A percentile compares a stretch with the other conserved stretches of the same genome.
Evolutionary conservation across 2,329 filamentous ascomycete genomes (phyloP).

Genomic region (Colletotrichum trifolii): DNA sequence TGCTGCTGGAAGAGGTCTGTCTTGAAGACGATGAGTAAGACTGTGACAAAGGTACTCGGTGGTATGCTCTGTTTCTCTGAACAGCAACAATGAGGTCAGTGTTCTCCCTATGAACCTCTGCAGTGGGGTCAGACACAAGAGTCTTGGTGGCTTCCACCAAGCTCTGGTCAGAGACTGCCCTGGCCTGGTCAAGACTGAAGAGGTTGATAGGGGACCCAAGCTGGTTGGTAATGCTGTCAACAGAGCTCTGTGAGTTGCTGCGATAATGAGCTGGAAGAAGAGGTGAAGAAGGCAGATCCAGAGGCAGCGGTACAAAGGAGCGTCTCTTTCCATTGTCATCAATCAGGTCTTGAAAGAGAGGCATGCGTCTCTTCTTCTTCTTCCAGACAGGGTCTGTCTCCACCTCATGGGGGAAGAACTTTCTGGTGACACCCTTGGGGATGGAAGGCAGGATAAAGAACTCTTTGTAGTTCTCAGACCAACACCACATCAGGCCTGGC

Average conservation of each 20-base stretch:
- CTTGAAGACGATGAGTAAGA: no score
- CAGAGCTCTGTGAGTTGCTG: constrained; percentile 14
- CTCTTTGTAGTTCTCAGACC: constrained; percentile 47
- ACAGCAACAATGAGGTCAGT: constrained; percentile 21
- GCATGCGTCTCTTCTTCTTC: constrained; percentile 7
- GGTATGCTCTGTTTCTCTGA: not conserved
- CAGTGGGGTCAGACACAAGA: not conserved
- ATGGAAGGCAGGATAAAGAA: constrained; percentile 51
- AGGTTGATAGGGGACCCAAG: not conserved
- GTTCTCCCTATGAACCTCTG: not conserved
- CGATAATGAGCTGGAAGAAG: constrained; percentile 20
- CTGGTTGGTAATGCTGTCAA: not conserved
- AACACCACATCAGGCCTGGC: constrained; percentile 46
- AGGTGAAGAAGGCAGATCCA: constrained; percentile 28
- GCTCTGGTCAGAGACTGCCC: not conserved
- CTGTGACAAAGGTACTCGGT: constrained; percentile 1
- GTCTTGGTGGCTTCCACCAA: constrained; percentile 3
- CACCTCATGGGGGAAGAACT: constrained; percentile 17
- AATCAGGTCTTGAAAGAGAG: not conserved
- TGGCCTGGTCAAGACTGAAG: constrained; percentile 8
- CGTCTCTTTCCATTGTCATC: constrained; percentile 12
- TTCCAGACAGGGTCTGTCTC: constrained; percentile 14
- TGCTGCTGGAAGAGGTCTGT: not conserved
- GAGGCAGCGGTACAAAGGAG: constrained; percentile 26
- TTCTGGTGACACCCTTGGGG: constrained; percentile 41